Evolutionary conservation across 352 stramenopile genomes (phyloP).

Genomic region (Lagenidium sp.): DNA sequence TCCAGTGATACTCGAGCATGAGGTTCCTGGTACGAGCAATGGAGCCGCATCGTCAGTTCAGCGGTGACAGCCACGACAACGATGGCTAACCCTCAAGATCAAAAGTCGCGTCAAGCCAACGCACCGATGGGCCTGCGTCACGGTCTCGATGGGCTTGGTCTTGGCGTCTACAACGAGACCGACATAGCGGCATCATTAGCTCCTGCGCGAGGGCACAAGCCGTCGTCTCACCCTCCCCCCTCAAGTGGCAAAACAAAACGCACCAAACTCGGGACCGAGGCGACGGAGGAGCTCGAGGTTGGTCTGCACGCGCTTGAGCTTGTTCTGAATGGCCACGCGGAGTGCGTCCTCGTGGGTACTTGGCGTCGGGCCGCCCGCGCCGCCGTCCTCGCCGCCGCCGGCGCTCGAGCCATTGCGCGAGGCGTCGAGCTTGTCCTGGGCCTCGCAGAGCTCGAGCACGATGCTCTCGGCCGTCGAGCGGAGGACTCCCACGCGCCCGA

Average conservation of each 20-base stretch:
- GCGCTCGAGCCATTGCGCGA: conserved; percentile 2
- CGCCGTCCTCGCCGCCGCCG: conserved; percentile 3
- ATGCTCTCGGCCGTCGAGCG: conserved; percentile 81
- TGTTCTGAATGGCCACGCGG: conserved; percentile 74
- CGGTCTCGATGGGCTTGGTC: conserved; percentile 79
- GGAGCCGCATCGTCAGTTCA: too few species aligned
- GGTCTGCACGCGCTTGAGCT: conserved; percentile 79
- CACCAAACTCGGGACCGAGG: conserved; percentile 78
- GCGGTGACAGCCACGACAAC: too few species aligned
- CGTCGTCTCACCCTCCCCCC: background rate
- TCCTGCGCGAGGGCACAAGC: too few species aligned
- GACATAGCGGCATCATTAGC: too few species aligned
- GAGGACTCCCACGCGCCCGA: conserved; percentile 73
- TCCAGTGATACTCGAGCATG: conserved; percentile 87
- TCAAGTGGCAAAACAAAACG: conserved; percentile 1
- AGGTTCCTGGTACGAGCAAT: conserved; percentile 34
- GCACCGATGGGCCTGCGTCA: conserved; percentile 75
- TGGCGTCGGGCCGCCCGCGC: background rate
- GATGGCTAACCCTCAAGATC: too few species aligned
- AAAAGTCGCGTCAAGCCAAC: background rate
- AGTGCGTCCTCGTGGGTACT: conserved; percentile 54
- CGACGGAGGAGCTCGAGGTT: conserved; percentile 80
- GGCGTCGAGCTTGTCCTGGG: conserved; percentile 51
- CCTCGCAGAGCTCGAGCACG: conserved; percentile 73
- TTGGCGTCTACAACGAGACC: conserved; percentile 45